Conservation (phyloP, 495 filamentous ascomycete species). For the Paragyromitra xinjiangensis region DNA sequence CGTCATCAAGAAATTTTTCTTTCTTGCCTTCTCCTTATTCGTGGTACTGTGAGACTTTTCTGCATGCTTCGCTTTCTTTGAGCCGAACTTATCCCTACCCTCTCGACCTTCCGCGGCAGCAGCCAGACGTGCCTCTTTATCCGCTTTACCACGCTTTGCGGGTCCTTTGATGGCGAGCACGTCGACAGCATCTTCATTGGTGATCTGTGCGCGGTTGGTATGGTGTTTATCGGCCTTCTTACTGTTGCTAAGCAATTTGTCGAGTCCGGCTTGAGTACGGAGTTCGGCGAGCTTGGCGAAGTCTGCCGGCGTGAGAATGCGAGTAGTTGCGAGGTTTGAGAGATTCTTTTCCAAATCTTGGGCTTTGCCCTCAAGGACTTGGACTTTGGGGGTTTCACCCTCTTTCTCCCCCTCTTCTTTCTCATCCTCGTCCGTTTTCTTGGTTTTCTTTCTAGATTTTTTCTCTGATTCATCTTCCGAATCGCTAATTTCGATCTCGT, state of each 20-base stretch:
- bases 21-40: constrained; percentile 94
- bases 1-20: constrained; percentile 99
- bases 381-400: not conserved
- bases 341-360: constrained; percentile 42
- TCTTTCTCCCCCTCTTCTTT: constrained; percentile 59
- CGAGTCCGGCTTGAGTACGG: constrained; percentile 73
- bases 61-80: constrained; percentile 77
- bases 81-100: constrained; percentile 55
- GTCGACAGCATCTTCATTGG: constrained; percentile 69
- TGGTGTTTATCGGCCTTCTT: constrained; percentile 41
- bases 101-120: constrained; percentile 55
- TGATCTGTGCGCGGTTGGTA: constrained; percentile 33
- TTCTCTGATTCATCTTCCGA: constrained; percentile 71
- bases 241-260: constrained; percentile 65
- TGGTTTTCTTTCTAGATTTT: constrained; percentile 72
- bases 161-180: constrained; percentile 68
- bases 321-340: constrained; percentile 55
- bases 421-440: constrained; percentile 60
- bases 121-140: constrained; percentile 55
- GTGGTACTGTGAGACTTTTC: constrained; percentile 91
- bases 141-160: constrained; percentile 52
- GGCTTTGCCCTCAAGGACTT: constrained; percentile 24
- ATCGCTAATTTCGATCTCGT: constrained; percentile 78
- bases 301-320: constrained; percentile 55
- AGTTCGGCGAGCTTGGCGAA: constrained; percentile 91